Conservation (phyloP, 2,329 filamentous ascomycete species). For the Colletotrichum noveboracense region DNA sequence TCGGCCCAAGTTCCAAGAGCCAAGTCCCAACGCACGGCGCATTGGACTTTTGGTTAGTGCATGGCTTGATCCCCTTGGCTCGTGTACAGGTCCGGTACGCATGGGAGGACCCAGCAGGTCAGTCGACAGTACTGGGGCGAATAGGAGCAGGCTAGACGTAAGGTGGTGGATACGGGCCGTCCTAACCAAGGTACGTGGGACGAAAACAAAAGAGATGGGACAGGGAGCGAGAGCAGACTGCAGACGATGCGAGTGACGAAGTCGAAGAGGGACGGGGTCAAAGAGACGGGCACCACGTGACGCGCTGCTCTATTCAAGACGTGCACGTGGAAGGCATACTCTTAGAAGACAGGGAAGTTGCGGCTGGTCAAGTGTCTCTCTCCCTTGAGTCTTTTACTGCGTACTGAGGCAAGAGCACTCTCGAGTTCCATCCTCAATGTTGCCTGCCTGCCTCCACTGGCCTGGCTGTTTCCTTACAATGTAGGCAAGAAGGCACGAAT, state of each 20-base stretch:
- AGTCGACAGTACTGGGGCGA: not conserved
- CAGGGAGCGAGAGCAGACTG: not conserved
- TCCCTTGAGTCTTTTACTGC: not conserved
- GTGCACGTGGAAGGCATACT: not conserved
- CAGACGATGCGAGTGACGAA: not conserved
- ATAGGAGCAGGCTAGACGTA: not conserved
- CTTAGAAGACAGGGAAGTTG: not conserved
- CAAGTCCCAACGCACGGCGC: not conserved
- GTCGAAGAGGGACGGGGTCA: not conserved
- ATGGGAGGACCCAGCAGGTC: conserved; percentile 5
- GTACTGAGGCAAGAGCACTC: not conserved
- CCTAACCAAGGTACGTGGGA: conserved; percentile 4
- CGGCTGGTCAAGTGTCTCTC: not conserved
- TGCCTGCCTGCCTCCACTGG: not conserved
- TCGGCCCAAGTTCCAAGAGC: not conserved
- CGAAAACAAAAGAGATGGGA: not conserved
- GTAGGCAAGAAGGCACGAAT: not conserved
- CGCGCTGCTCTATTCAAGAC: not conserved
- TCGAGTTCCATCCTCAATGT: not conserved
- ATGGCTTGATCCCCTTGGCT: conserved; percentile 1
- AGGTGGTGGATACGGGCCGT: conserved; percentile 7
- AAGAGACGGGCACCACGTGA: not conserved
- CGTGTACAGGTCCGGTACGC: conserved; percentile 6
- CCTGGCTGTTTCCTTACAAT: not conserved
- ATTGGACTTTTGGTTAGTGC: not conserved